Evolutionary conservation across 768 basidiomycete genomes (phyloP).

Genomic region (Phanerodontia chrysosporium): DNA sequence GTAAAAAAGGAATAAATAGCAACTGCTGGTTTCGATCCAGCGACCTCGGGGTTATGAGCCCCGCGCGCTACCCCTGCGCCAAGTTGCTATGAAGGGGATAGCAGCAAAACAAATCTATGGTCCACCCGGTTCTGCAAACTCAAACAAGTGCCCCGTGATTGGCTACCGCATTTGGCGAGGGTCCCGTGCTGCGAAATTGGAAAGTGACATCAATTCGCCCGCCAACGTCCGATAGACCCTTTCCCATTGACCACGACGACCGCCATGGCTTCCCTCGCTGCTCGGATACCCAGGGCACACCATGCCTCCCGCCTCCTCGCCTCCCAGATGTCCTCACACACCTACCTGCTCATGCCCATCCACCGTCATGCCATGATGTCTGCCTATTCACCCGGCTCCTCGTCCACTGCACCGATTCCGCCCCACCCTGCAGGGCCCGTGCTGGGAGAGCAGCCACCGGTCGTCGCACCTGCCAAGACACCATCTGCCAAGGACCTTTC

Average conservation of each 20-base stretch:
- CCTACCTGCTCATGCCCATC: slow-evolving; percentile 30
- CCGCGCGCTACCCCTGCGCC: slow-evolving; percentile 23
- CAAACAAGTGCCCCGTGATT: not conserved
- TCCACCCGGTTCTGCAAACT: too few species aligned
- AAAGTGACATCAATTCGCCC: slow-evolving; percentile 2
- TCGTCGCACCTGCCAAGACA: slow-evolving; percentile 41
- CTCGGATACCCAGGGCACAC: slow-evolving; percentile 7
- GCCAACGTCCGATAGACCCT: slow-evolving; percentile 2
- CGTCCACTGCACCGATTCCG: slow-evolving; percentile 20
- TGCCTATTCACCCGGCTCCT: slow-evolving; percentile 42
- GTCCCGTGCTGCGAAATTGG: not conserved
- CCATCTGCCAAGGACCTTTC: slow-evolving; percentile 34
- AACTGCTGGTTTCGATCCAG: slow-evolving; percentile 24
- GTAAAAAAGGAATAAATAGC: slow-evolving; percentile 3
- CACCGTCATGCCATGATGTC: slow-evolving; percentile 67
- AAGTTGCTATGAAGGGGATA: slow-evolving; percentile 13
- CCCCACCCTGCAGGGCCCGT: slow-evolving; percentile 13
- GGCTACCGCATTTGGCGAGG: not conserved
- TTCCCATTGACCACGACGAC: slow-evolving; percentile 9
- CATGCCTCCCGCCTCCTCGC: slow-evolving; percentile 7
- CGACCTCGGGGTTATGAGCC: slow-evolving; percentile 27
- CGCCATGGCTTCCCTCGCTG: slow-evolving; percentile 13
- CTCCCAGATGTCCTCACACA: slow-evolving; percentile 7
- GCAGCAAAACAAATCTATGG: not conserved
- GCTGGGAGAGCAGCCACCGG: slow-evolving; percentile 45